Evolutionary conservation across 2,329 filamentous ascomycete genomes (phyloP).

Genomic region (Dactylellina leptospora): DNA sequence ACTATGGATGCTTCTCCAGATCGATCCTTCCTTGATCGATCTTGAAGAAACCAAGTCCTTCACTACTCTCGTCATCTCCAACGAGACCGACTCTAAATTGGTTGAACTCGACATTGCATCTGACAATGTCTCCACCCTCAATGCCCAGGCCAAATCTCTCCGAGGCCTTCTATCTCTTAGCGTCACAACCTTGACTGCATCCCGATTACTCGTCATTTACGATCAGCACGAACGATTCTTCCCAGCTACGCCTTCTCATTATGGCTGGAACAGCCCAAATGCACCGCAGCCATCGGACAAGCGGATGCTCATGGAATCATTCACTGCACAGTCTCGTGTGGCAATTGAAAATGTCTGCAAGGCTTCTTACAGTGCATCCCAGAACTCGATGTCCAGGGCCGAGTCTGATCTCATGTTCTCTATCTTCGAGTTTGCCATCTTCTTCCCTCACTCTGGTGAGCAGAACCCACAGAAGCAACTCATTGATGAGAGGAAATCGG

Average conservation of each 20-base stretch:
- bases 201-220: conserved; percentile 46
- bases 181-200: conserved; percentile 48
- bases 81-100: conserved; percentile 49
- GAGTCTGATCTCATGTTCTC: conserved; percentile 53
- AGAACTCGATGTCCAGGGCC: conserved; percentile 51
- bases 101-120: conserved; percentile 50
- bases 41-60: conserved; percentile 48
- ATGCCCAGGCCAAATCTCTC: conserved; percentile 47
- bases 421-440: conserved; percentile 51
- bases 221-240: conserved; percentile 51
- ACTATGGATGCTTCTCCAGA: conserved; percentile 54
- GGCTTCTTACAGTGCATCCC: conserved; percentile 50
- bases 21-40: conserved; percentile 52
- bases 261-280: conserved; percentile 49
- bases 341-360: conserved; percentile 52
- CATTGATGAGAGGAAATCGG: conserved; percentile 43
- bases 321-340: conserved; percentile 43
- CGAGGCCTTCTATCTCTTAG: conserved; percentile 46
- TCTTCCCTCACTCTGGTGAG: conserved; percentile 53
- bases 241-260: conserved; percentile 46
- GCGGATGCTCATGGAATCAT: conserved; percentile 53
- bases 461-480: conserved; percentile 43
- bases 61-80: conserved; percentile 42
- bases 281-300: conserved; percentile 47
- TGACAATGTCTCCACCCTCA: conserved; percentile 49